Percentiles rank a stretch among this genome's conserved stretches.
phyloP scores from a whole-genome alignment of 1,284 basidiomycete genomes.

The Calocybe gambosa region DNA sequence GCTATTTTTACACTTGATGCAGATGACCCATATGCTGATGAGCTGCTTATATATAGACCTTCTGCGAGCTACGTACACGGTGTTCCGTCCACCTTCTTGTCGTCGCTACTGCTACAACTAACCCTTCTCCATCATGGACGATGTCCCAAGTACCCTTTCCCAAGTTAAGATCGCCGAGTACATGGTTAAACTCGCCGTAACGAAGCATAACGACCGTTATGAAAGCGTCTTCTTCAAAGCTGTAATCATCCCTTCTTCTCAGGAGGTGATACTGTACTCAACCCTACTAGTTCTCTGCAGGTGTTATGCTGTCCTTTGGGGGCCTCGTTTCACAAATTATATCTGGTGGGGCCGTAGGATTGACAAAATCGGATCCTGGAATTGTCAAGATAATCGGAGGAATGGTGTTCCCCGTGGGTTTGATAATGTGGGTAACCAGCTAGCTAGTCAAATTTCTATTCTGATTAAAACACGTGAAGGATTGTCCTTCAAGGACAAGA shows the following conservation, averaged over 20 bases:
- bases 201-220: conserved; percentile 57
- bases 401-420: conserved; percentile 68
- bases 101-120: not conserved
- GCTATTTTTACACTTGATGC: not conserved
- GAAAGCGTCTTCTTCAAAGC: conserved; percentile 63
- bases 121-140: conserved; percentile 2
- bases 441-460: not conserved
- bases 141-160: conserved; percentile 47
- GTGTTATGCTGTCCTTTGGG: conserved; percentile 67
- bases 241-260: conserved; percentile 29
- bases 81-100: not conserved
- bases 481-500: conserved; percentile 67
- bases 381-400: conserved; percentile 60
- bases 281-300: conserved; percentile 51
- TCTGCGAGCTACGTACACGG: not conserved
- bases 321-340: conserved; percentile 59
- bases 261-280: not conserved
- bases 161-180: conserved; percentile 52
- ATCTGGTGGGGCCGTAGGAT: conserved; percentile 48
- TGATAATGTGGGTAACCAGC: conserved; percentile 52
- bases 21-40: not conserved
- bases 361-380: conserved; percentile 54
- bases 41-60: not conserved
- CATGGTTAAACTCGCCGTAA: conserved; percentile 51
- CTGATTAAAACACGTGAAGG: conserved; percentile 32